Base-by-base conservation (phyloP, 371 early-diverging fungal species). In the Racocetra persica region DNA sequence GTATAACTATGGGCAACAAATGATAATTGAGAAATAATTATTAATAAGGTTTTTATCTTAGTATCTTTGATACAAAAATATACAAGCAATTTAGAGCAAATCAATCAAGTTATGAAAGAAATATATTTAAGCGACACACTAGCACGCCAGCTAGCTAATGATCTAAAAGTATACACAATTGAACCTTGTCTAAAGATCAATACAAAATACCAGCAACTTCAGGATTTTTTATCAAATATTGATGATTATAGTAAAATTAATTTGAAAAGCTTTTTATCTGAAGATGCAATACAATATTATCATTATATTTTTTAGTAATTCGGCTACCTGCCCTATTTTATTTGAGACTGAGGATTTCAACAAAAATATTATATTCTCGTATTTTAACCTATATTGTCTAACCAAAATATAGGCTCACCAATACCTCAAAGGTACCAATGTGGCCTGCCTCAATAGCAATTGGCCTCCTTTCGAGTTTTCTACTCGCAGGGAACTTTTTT, bases 21-120 rank as follows among this genome's bases (percentile, higher is more conserved):
- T 18, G 7, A 32, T 67, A n/a, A 45, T 36, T 67, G 67, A 45
- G 10, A 18, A 10, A n/a, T 20, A 28, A 36, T 67, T 67, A 67
- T 67, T n/a, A 32, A 38, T n/a, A 6, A 67, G 38, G 41, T 67
- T 38, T 41, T 20, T 67, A 18, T 38, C 8, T 60, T 63, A 32
- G 14, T 32, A 28, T 63, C 32, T 63, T 28, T 28, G 14, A 63
- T 63, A 14, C 36, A 32, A 63, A 63, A 63, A 63, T 63, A 63
- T 63, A 24, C 28, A 63, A 63, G 18, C 4, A 63, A 63, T 14
- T 63, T 63, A 32, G 28, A 63, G 63, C 63, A 32, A 63, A 63
- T 63, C 14, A 63, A 63, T 14, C 36, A 38, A n/a, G 22, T 41
- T 26, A 63, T 63, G 18, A 63, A 28, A 28, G 4, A 16, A 32